A percentile compares a stretch with the other conserved stretches of the same genome.
Evolutionary conservation across 2,329 filamentous ascomycete genomes (phyloP).

Genomic region (Falciphora oryzae): DNA sequence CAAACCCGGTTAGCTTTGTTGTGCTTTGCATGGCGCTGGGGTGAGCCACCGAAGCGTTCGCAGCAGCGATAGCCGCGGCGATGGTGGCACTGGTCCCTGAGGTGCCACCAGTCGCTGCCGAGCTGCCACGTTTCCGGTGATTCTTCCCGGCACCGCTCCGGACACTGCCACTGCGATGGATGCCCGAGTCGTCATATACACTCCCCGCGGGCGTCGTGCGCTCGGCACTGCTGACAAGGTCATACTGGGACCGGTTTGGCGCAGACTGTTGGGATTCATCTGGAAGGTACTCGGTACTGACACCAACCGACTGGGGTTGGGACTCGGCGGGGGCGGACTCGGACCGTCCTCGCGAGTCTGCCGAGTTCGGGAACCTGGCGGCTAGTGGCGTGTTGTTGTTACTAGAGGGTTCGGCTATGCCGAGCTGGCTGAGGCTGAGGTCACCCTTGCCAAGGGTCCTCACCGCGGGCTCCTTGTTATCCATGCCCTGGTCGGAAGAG

Average conservation of each 20-base stretch:
- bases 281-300: slow-evolving; percentile 27
- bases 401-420: slow-evolving; percentile 60
- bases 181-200: slow-evolving; percentile 52
- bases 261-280: slow-evolving; percentile 24
- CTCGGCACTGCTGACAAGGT: slow-evolving; percentile 42
- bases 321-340: slow-evolving; percentile 52
- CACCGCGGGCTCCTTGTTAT: slow-evolving; percentile 67
- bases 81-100: slow-evolving; percentile 51
- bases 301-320: slow-evolving; percentile 19
- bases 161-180: slow-evolving; percentile 62
- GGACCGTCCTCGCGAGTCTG: slow-evolving; percentile 44
- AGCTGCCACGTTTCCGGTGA: slow-evolving; percentile 77
- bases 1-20: slow-evolving; percentile 86
- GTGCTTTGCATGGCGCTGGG: slow-evolving; percentile 59
- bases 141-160: slow-evolving; percentile 54
- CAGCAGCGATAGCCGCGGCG: slow-evolving; percentile 66
- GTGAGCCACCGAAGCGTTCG: slow-evolving; percentile 62
- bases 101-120: slow-evolving; percentile 54
- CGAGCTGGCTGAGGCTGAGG: slow-evolving; percentile 81
- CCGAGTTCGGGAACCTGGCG: slow-evolving; percentile 46
- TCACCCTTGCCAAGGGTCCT: slow-evolving; percentile 87
- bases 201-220: slow-evolving; percentile 62
- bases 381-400: slow-evolving; percentile 48
- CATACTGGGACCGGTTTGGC: background rate
- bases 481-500: slow-evolving; percentile 34